Percentiles rank a stretch among this genome's conserved stretches.
Conservation (phyloP, 2,329 filamentous ascomycete species). For the Cladosporium velox region DNA sequence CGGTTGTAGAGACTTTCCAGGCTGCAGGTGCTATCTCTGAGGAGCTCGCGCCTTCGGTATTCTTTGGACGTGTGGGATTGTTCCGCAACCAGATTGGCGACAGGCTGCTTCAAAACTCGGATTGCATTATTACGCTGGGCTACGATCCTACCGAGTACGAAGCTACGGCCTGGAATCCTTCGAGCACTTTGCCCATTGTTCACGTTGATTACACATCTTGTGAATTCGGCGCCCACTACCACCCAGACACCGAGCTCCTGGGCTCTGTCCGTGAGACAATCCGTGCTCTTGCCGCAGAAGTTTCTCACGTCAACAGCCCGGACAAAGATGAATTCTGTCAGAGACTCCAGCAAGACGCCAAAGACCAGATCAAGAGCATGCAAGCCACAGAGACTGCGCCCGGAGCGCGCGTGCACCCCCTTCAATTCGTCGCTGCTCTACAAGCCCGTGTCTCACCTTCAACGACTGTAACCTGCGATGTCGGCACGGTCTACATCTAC, state of each 20-base stretch:
- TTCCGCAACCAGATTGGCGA: conserved; percentile 55
- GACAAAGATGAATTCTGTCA: conserved; percentile 41
- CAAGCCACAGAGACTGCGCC: conserved; percentile 27
- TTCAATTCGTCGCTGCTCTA: conserved; percentile 49
- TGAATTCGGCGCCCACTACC: conserved; percentile 47
- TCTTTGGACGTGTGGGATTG: conserved; percentile 51
- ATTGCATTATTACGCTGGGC: conserved; percentile 49
- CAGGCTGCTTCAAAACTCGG: conserved; percentile 46
- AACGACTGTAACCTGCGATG: conserved; percentile 49
- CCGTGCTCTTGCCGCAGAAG: conserved; percentile 37
- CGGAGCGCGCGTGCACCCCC: conserved; percentile 45
- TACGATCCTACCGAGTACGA: conserved; percentile 55
- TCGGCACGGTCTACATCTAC: conserved; percentile 54
- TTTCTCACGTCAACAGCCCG: conserved; percentile 39
- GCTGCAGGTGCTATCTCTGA: conserved; percentile 51
- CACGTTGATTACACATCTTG: conserved; percentile 48
- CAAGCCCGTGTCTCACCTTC: conserved; percentile 44
- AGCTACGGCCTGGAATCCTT: conserved; percentile 48
- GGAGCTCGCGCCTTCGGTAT: conserved; percentile 46
- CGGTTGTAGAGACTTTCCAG: conserved; percentile 55
- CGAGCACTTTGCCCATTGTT: conserved; percentile 42
- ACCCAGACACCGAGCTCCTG: conserved; percentile 46
- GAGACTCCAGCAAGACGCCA: conserved; percentile 41
- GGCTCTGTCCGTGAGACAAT: conserved; percentile 48
- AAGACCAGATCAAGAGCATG: conserved; percentile 37